Evolutionary conservation across 495 filamentous ascomycete species (phyloP), one percentile per base, ranked within the genome.

Genomic region (Penicillium cinerascens): DNA sequence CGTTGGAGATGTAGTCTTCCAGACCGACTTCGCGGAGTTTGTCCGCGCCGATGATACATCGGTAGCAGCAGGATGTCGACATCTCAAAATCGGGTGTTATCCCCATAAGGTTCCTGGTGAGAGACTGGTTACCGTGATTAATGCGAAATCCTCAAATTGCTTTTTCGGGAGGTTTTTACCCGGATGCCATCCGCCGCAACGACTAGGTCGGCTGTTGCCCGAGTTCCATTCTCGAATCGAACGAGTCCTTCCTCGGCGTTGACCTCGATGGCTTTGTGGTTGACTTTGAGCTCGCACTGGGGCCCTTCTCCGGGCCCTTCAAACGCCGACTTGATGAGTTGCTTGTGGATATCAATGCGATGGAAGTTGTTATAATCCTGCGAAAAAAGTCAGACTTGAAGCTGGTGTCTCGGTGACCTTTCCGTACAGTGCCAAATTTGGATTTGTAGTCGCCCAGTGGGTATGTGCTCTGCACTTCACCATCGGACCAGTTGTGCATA

Each of bases 311-410:
- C 66, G 4, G 56, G 49, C 3, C 9, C 53, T 18, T 63, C 57
- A 26, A 63, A 58, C 7, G 66, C 61, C 1, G 61, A 63, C 20
- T 66, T 57, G 23, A 67, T 50, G 1, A 69, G 53, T 35, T 63
- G 35, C 20, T 57, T 54, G 57, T 69, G 64, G 36, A 69, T 69
- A 27, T 67, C 61, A 15, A 65, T 63, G 3, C 61, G 66, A 35
- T 69, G 58, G 51, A 69, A 69, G 39, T 67, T 69, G 52, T 67
- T 59, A 39, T 69, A 66, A 8, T 60, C 63, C 62, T 68, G 41
- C 20, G 0, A n/a, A n/a, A n/a, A 47, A 13, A 6, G 11, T 47
- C n/a, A 47, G 44, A 15, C 16, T 25, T 27, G 5, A 36, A 17
- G 6, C 11, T 39, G 9, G 45, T 23, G 21, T 39, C 11, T 3